phyloP scores from a whole-genome alignment of 768 basidiomycete genomes.

The Trichaptum fuscoviolaceum region DNA sequence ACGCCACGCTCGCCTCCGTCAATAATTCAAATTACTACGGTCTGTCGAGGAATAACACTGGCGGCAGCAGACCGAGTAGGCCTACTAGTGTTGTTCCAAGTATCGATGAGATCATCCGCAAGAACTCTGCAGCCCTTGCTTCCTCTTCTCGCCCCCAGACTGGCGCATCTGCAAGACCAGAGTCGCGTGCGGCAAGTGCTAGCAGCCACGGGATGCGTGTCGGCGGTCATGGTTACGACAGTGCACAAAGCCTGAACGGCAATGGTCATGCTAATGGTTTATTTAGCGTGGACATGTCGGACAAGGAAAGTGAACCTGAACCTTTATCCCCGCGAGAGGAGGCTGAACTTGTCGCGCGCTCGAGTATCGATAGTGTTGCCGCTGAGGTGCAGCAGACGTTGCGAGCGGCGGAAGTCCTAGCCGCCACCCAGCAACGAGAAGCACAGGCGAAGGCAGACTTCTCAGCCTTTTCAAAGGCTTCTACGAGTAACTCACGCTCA shows the following conservation, averaged over 20 bases:
- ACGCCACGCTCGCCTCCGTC: not conserved
- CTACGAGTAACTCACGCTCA: not conserved
- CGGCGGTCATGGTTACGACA: not conserved
- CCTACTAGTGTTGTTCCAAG: constrained; percentile 59
- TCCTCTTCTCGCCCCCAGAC: not conserved
- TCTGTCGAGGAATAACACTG: not conserved
- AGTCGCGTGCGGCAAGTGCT: not conserved
- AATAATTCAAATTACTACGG: not conserved
- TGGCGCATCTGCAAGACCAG: not conserved
- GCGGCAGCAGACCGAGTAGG: constrained; percentile 14
- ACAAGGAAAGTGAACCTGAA: constrained; percentile 45
- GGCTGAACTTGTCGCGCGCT: constrained; percentile 64
- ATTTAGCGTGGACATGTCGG: constrained; percentile 44
- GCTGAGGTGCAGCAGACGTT: constrained; percentile 74
- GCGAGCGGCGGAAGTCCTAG: constrained; percentile 28
- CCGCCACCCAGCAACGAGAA: constrained; percentile 16
- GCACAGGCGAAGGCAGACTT: not conserved
- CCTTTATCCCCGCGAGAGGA: constrained; percentile 51
- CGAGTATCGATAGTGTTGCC: constrained; percentile 83
- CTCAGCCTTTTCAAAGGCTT: not conserved
- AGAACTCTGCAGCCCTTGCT: constrained; percentile 36
- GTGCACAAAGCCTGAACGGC: not conserved
- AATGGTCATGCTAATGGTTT: constrained; percentile 27
- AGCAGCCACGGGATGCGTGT: not conserved
- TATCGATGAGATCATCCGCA: constrained; percentile 84